A percentile compares a stretch with the other conserved stretches of the same genome.
Evolutionary conservation across 495 filamentous ascomycete species (phyloP).

Genomic region (Xanthoparmelia taractica): DNA sequence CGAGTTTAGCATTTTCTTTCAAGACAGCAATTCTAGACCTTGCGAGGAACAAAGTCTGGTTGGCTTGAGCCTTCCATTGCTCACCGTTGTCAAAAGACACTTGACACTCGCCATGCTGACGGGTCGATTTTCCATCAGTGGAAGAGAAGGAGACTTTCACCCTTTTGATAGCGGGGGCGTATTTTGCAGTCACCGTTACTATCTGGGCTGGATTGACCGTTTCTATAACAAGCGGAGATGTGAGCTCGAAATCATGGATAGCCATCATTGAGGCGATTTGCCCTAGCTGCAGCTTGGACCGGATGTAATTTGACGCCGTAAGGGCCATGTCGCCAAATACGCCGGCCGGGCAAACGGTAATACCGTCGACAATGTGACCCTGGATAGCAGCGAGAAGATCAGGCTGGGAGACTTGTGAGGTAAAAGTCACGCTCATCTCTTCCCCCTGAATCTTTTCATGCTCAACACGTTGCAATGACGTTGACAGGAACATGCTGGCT

Average conservation of each 20-base stretch:
- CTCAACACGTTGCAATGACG: constrained; percentile 5
- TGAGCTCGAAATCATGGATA: constrained; percentile 26
- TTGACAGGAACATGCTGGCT: neutral
- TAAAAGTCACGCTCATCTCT: constrained; percentile 2
- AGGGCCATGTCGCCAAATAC: constrained; percentile 43
- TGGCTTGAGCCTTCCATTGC: constrained; percentile 7
- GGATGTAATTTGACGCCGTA: constrained; percentile 39
- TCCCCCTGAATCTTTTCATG: neutral
- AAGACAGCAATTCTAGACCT: constrained; percentile 1
- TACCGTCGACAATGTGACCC: constrained; percentile 53
- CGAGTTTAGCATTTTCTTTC: constrained; percentile 5
- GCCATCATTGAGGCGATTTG: constrained; percentile 34
- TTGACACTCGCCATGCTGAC: constrained; percentile 12
- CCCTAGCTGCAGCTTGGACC: constrained; percentile 29
- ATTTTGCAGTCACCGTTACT: constrained; percentile 6
- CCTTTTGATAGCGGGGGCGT: constrained; percentile 1
- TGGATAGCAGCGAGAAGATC: constrained; percentile 43
- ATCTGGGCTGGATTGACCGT: constrained; percentile 5
- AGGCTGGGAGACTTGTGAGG: constrained; percentile 25
- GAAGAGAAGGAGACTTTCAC: constrained; percentile 10
- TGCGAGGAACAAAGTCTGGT: constrained; percentile 8
- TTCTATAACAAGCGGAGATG: constrained; percentile 4
- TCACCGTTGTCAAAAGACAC: constrained; percentile 7
- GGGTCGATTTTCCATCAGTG: constrained; percentile 5
- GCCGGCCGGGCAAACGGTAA: constrained; percentile 27